Conservation (phyloP, 2,329 filamentous ascomycete genomes). For the Saccharata proteae region DNA sequence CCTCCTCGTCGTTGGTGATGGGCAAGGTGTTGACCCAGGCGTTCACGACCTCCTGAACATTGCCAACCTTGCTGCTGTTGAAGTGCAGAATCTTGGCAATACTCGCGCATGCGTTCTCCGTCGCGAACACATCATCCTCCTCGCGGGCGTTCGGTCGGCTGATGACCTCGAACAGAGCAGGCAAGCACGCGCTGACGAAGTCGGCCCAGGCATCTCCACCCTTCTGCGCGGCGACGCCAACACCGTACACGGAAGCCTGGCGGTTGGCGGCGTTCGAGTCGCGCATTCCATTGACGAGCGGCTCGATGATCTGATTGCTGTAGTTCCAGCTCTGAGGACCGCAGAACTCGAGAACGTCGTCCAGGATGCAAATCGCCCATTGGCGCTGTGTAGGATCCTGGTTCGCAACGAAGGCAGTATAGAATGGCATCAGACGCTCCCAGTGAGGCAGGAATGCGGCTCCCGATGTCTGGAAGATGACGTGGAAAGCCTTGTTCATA, state of each 20-base stretch:
- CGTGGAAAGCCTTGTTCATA: conserved; percentile 99
- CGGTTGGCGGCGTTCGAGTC: conserved; percentile 82
- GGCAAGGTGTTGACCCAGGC: conserved; percentile 88
- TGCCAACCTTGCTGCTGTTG: conserved; percentile 64
- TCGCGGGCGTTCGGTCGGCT: conserved; percentile 69
- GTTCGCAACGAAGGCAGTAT: conserved; percentile 72
- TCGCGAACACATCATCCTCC: conserved; percentile 93
- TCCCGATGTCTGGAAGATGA: conserved; percentile 95
- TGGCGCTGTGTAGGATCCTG: conserved; percentile 82
- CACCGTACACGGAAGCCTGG: conserved; percentile 90
- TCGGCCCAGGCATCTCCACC: conserved; percentile 79
- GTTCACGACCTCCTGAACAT: conserved; percentile 62
- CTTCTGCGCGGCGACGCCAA: conserved; percentile 88
- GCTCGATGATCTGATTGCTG: conserved; percentile 72
- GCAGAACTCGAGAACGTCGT: conserved; percentile 96
- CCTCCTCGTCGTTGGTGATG: conserved; percentile 90
- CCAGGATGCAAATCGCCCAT: conserved; percentile 98
- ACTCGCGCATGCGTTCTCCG: conserved; percentile 91
- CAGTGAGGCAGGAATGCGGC: conserved; percentile 73
- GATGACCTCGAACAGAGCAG: conserved; percentile 73
- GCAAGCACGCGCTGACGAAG: conserved; percentile 70
- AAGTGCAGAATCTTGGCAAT: conserved; percentile 96
- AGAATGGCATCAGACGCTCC: conserved; percentile 75
- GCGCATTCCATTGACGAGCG: conserved; percentile 73
- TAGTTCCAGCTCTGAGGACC: conserved; percentile 80